Percentiles rank a stretch among this genome's conserved stretches.
Evolutionary conservation across 768 basidiomycete genomes (phyloP).

Genomic region (Tephrocybe sp.): DNA sequence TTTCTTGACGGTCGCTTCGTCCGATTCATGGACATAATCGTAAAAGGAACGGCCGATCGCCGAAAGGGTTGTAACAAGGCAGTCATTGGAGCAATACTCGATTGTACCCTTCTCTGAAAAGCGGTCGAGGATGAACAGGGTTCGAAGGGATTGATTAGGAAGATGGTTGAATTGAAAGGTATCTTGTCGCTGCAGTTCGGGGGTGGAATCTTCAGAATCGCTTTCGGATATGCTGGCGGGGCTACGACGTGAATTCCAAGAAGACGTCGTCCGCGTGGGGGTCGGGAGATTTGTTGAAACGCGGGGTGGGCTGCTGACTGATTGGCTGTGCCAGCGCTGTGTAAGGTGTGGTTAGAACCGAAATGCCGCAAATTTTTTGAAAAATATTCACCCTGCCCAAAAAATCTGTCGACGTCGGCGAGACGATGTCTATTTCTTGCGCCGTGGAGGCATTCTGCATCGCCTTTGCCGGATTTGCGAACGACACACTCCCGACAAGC

Average conservation of each 20-base stretch:
- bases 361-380: conserved; percentile 2
- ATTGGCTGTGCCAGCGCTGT: conserved; percentile 69
- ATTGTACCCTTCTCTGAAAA: conserved; percentile 67
- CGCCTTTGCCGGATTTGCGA: conserved; percentile 72
- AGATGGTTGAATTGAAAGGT: conserved; percentile 58
- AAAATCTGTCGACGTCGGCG: conserved; percentile 53
- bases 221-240: conserved; percentile 13
- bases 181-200: conserved; percentile 18
- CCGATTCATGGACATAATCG: conserved; percentile 66
- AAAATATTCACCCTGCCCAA: conserved; percentile 45
- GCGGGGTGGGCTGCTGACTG: conserved; percentile 56
- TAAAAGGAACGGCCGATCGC: conserved; percentile 69
- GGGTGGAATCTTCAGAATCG: conserved; percentile 18
- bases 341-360: background rate
- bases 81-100: conserved; percentile 72
- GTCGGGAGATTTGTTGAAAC: conserved; percentile 29
- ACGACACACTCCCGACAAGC: conserved; percentile 75
- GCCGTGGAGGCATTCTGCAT: conserved; percentile 81
- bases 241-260: conserved; percentile 22
- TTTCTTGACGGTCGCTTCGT: conserved; percentile 62
- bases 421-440: conserved; percentile 75
- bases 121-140: conserved; percentile 79
- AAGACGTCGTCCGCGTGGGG: conserved; percentile 27
- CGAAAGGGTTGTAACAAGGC: conserved; percentile 54
- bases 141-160: conserved; percentile 67